Evolutionary conservation across 176 grass and related monocot genomes (phyloP).

Genomic region (Triticum dicoccoides): DNA sequence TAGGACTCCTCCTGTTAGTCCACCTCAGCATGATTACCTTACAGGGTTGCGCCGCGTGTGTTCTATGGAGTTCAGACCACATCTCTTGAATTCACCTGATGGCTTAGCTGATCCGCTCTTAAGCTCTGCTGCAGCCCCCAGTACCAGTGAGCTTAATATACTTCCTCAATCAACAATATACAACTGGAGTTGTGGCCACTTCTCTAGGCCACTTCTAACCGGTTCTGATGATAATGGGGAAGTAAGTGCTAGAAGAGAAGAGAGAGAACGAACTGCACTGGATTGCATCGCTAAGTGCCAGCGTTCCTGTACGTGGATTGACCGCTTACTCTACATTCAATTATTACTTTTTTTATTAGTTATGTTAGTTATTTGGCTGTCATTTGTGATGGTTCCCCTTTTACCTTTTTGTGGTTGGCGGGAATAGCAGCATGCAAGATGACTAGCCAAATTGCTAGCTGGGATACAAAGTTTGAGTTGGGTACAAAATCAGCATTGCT

Average conservation of each 20-base stretch:
- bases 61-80: conserved; percentile 87
- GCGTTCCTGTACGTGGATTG: conserved; percentile 71
- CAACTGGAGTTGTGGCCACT: conserved; percentile 99
- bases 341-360: conserved; percentile 31
- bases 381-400: conserved; percentile 13
- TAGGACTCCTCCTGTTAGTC: conserved; percentile 96
- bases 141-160: conserved; percentile 49
- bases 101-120: conserved; percentile 78
- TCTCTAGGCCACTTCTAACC: conserved; percentile 86
- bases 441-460: conserved; percentile 92
- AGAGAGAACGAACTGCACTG: conserved; percentile 65
- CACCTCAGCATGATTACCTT: conserved; percentile 85
- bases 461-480: conserved; percentile 87
- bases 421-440: conserved; percentile 75
- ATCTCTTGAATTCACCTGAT: conserved; percentile 75
- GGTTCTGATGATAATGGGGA: conserved; percentile 85
- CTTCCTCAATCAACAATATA: conserved; percentile 81
- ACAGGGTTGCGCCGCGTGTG: conserved; percentile 84
- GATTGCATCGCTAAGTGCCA: conserved; percentile 86
- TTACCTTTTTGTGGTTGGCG: conserved; percentile 14
- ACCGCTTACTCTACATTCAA: neutral
- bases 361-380: conserved; percentile 16
- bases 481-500: conserved; percentile 80
- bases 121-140: conserved; percentile 47
- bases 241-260: conserved; percentile 72